These are phyloP conservation scores for Flaveria linearis DNA, from an alignment of 129 eudicot species.

Conservation along the genomic window DNA sequence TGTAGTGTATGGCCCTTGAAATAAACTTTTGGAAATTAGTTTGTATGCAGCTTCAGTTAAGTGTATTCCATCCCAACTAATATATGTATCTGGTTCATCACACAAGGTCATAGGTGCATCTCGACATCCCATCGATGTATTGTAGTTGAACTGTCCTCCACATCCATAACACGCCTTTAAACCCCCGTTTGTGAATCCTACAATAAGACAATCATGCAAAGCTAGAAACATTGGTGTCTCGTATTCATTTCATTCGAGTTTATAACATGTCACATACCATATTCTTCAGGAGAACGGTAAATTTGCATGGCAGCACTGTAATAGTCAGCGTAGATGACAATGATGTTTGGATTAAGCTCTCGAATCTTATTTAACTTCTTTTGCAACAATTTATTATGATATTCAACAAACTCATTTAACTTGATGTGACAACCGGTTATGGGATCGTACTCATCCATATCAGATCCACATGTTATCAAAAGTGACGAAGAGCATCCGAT, in stretches of 20 bases:
- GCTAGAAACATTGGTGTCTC: not conserved
- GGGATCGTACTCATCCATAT: conserved; percentile 15
- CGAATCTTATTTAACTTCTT: conserved; percentile 3
- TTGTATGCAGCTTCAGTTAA: conserved; percentile 33
- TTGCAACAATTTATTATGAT: conserved; percentile 29
- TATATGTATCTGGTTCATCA: conserved; percentile 29
- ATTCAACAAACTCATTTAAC: conserved; percentile 19
- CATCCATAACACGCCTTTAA: conserved; percentile 23
- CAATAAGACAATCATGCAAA: not conserved
- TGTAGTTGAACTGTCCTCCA: conserved; percentile 23
- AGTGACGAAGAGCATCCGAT: conserved; percentile 17
- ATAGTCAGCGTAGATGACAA: conserved; percentile 35
- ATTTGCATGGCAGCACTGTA: conserved; percentile 30
- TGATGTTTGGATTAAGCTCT: conserved; percentile 14
- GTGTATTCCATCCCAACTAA: conserved; percentile 40
- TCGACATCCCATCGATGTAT: conserved; percentile 8
- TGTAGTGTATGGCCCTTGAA: conserved; percentile 22
- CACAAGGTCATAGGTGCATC: not conserved
- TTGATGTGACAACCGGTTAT: conserved; percentile 6
- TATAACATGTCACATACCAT: not conserved
- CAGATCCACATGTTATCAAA: not conserved
- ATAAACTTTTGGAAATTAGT: conserved; percentile 17
- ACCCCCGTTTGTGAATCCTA: conserved; percentile 16
- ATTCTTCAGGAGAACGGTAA: conserved; percentile 18
- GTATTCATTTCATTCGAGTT: not conserved